A percentile compares a stretch with the other conserved stretches of the same genome.
These are phyloP conservation scores for Neurospora sp. DNA, from an alignment of 495 filamentous ascomycete species.

Conservation along the genomic window DNA sequence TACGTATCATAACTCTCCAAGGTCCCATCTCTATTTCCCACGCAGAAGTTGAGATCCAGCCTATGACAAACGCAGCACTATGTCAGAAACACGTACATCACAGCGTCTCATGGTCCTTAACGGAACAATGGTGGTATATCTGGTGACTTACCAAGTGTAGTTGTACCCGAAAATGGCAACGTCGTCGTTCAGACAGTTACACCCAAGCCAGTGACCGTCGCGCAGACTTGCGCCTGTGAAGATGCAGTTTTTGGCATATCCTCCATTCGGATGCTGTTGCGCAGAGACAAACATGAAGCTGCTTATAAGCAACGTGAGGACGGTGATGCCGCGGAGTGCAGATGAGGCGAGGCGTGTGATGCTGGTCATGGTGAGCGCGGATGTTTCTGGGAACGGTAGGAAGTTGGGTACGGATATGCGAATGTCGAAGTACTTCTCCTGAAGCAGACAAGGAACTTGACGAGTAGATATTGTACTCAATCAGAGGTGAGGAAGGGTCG, in stretches of 20 bases:
- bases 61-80: neutral
- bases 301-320: neutral
- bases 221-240: constrained; percentile 6
- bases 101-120: neutral
- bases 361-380: neutral
- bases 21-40: constrained; percentile 10
- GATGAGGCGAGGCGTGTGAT: neutral
- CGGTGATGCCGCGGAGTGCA: neutral
- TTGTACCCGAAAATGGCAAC: constrained; percentile 9
- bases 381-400: neutral
- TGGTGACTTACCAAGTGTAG: constrained; percentile 10
- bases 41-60: constrained; percentile 14
- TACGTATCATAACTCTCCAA: constrained; percentile 9
- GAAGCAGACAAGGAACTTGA: neutral
- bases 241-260: constrained; percentile 6
- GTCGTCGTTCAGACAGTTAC: constrained; percentile 11
- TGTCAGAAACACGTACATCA: neutral
- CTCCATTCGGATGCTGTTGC: neutral
- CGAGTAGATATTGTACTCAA: neutral
- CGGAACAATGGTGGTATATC: neutral
- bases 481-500: neutral
- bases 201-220: constrained; percentile 9
- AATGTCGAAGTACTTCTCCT: neutral
- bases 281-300: neutral
- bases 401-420: neutral